Conservation (phyloP, 1,284 basidiomycete species). For the Inonotus obliquus region DNA sequence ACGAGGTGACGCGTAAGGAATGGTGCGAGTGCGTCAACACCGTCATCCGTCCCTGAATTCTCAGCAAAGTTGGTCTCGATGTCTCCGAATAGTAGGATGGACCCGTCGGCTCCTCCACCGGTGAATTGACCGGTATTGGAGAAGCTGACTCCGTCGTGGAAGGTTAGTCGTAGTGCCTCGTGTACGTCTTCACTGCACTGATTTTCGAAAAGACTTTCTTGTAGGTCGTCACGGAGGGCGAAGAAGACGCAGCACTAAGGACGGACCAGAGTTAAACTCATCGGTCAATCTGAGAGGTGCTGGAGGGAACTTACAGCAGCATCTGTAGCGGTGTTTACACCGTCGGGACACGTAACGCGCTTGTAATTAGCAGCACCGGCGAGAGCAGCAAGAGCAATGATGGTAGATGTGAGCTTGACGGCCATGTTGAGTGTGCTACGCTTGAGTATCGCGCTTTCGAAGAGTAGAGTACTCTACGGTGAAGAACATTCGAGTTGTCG, state of each 20-base stretch:
- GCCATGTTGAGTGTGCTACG: conserved; percentile 23
- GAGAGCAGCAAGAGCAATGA: conserved; percentile 14
- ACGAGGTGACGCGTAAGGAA: conserved; percentile 26
- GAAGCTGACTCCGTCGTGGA: conserved; percentile 27
- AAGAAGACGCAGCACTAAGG: conserved; percentile 22
- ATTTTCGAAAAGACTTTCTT: conserved; percentile 20
- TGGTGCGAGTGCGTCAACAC: conserved; percentile 25
- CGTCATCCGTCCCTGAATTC: conserved; percentile 28
- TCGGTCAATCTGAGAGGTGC: too few species aligned
- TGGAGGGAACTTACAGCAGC: conserved; percentile 18
- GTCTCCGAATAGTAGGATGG: conserved; percentile 18
- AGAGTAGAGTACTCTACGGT: too few species aligned
- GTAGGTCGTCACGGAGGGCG: conserved; percentile 22
- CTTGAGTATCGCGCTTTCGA: too few species aligned
- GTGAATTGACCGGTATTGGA: conserved; percentile 15
- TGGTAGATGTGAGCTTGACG: conserved; percentile 8
- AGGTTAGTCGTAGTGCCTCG: conserved; percentile 23
- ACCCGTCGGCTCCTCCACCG: conserved; percentile 20
- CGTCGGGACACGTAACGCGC: conserved; percentile 22
- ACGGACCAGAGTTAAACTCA: background rate
- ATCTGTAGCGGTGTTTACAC: conserved; percentile 18
- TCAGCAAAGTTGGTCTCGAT: conserved; percentile 21
- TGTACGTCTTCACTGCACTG: conserved; percentile 22
- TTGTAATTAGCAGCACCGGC: conserved; percentile 17
- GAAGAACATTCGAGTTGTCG: too few species aligned